Evolutionary conservation across 768 basidiomycete species (phyloP).

Genomic region (Guyanaporus albipodus): DNA sequence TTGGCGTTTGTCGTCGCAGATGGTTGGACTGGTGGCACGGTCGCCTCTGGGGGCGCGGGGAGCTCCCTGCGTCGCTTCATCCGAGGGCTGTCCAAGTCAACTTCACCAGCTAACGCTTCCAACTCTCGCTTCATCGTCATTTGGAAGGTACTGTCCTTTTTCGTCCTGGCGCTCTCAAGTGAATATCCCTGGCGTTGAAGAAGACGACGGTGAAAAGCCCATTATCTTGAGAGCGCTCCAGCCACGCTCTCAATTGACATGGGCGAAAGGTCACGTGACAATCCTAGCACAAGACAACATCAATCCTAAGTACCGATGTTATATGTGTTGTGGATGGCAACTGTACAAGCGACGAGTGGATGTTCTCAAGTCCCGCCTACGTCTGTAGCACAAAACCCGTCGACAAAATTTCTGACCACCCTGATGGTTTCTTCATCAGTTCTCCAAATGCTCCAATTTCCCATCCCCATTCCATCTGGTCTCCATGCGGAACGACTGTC

Average conservation of each 20-base stretch:
- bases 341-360: no score
- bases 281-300: no score
- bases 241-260: slow-evolving; percentile 20
- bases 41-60: slow-evolving; percentile 38
- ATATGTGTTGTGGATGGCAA: no score
- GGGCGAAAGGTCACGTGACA: slow-evolving; percentile 29
- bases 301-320: no score
- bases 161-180: slow-evolving; percentile 21
- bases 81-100: slow-evolving; percentile 44
- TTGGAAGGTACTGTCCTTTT: slow-evolving; percentile 14
- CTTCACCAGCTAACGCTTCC: slow-evolving; percentile 34
- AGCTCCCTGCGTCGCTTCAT: slow-evolving; percentile 50
- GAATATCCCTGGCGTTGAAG: slow-evolving; percentile 25
- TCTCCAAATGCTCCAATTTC: slow-evolving; percentile 68
- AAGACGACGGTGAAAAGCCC: slow-evolving; percentile 28
- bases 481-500: slow-evolving; percentile 50
- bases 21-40: slow-evolving; percentile 30
- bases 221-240: slow-evolving; percentile 32
- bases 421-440: slow-evolving; percentile 52
- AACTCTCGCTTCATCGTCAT: slow-evolving; percentile 53
- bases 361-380: background rate
- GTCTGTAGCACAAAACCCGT: slow-evolving; percentile 18
- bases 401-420: slow-evolving; percentile 47
- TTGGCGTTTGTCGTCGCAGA: slow-evolving; percentile 32
- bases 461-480: slow-evolving; percentile 66